Conservation (phyloP, 169 alveolate genomes). For the Babesia caballi region DNA sequence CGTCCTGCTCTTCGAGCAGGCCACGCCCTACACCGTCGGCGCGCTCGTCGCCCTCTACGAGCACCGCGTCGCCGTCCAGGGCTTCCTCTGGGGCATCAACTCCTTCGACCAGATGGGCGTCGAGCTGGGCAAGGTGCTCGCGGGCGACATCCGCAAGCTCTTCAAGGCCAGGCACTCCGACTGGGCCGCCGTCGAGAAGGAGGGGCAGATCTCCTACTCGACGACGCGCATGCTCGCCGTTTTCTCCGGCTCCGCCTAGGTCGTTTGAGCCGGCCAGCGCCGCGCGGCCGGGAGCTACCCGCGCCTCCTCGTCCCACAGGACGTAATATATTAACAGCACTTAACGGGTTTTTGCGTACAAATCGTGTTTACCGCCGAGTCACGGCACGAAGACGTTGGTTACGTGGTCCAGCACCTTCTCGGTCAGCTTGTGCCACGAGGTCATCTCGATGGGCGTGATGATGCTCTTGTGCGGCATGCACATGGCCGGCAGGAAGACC, state of each 20-base stretch:
- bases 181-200: constrained; percentile 37
- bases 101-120: constrained; percentile 98
- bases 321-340: neutral
- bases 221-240: constrained; percentile 30
- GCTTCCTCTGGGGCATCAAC: constrained; percentile 92
- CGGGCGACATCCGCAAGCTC: constrained; percentile 67
- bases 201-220: constrained; percentile 62
- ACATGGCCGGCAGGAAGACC: constrained; percentile 51
- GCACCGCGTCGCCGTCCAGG: constrained; percentile 94
- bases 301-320: too few relatives aligned
- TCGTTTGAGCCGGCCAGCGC: neutral
- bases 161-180: constrained; percentile 51
- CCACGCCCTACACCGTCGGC: constrained; percentile 89
- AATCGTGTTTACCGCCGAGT: too few relatives aligned
- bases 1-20: constrained; percentile 81
- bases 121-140: constrained; percentile 86
- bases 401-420: constrained; percentile 31
- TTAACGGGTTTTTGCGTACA: too few relatives aligned
- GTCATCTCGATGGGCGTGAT: constrained; percentile 9
- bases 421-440: constrained; percentile 13
- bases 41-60: constrained; percentile 95
- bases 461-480: constrained; percentile 57
- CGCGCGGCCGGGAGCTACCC: neutral
- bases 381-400: neutral
- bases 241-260: constrained; percentile 2